Evolutionary conservation across 2,329 filamentous ascomycete species (phyloP), one percentile per base, ranked within the genome.

Genomic region (Aspergillus neoniger): DNA sequence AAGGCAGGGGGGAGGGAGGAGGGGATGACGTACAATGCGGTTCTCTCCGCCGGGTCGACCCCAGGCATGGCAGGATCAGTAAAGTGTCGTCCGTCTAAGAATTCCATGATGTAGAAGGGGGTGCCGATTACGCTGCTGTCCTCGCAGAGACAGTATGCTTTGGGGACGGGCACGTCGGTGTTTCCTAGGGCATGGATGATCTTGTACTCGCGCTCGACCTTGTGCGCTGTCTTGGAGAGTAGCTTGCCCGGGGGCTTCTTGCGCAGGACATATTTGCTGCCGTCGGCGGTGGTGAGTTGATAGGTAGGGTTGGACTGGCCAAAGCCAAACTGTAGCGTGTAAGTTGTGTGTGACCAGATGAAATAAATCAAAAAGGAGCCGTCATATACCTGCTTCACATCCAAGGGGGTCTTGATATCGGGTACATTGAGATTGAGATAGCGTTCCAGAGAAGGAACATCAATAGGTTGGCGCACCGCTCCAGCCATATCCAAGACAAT

Each of bases 271-370:
- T 89, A 96, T 73, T 88, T 87, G 67, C 81, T 77, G 55, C 88
- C 86, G 73, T 87, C 83, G 66, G 86, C 82, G 55, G 88, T 88
- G 15, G 88, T 96, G 72, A 98, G 83, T 72, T 94, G 91, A 80
- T 98, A 99, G 2, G 95, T 99, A 48, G 95, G 95, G 75, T 98
- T 99, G 60, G 92, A 96, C 80, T 98, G 95, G 62, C 95, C 95
- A 76, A 96, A 98, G 70, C 93, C 92, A 75, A 98, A 99, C 91
- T 98, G 71, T 38, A 15, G 25, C 25, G 30, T 25, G 25, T 28
- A 21, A 12, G 39, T 25, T 43, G 3, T 54, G 4, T 54, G 10
- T 41, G 12, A 2, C 23, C 28, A 36, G 55, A 41, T 50, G 36
- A 41, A 6, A 7, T 2, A 25, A 48, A 7, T 14, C 3, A 8